Percentiles rank a stretch among this genome's conserved stretches.
These are phyloP conservation scores for Silene latifolia DNA, from an alignment of 148 eudicot species.

Conservation along the genomic window DNA sequence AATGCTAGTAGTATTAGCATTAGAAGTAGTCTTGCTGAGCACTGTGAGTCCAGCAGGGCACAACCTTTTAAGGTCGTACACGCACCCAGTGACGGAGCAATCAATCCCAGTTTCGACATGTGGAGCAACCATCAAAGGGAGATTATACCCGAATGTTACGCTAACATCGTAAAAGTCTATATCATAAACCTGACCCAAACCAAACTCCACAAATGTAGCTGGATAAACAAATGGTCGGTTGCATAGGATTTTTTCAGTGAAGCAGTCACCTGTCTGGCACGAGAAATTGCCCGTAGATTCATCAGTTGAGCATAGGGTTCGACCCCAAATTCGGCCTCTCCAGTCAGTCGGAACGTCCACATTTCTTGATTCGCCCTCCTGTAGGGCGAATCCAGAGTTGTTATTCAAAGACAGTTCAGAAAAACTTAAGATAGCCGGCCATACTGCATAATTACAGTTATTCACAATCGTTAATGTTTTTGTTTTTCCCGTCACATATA, in stretches of 20 bases:
- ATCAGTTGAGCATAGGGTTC: too few species aligned
- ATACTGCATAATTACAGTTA: constrained; percentile 55
- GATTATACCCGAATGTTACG: not conserved
- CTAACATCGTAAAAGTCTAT: constrained; percentile 35
- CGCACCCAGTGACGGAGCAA: not conserved
- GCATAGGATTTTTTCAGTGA: too few species aligned
- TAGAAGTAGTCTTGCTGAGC: too few species aligned
- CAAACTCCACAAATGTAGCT: constrained; percentile 22
- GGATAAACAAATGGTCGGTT: constrained; percentile 1
- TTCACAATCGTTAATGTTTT: constrained; percentile 42
- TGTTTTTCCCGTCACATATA: constrained; percentile 13
- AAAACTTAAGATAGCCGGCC: constrained; percentile 43
- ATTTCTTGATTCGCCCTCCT: too few species aligned
- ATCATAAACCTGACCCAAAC: not conserved
- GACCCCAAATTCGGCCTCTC: too few species aligned
- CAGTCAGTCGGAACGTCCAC: too few species aligned
- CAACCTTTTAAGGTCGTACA: not conserved
- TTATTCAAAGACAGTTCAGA: not conserved
- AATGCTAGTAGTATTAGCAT: not conserved
- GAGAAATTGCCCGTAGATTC: too few species aligned
- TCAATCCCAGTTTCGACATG: not conserved
- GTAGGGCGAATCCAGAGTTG: not conserved
- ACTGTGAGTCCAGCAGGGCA: not conserved
- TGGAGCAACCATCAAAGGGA: constrained; percentile 10
- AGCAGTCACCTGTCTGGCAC: too few species aligned